Evolutionary conservation across 2,329 filamentous ascomycete species (phyloP), one percentile per base, ranked within the genome.

Genomic region (Phyllosticta ampelicida): DNA sequence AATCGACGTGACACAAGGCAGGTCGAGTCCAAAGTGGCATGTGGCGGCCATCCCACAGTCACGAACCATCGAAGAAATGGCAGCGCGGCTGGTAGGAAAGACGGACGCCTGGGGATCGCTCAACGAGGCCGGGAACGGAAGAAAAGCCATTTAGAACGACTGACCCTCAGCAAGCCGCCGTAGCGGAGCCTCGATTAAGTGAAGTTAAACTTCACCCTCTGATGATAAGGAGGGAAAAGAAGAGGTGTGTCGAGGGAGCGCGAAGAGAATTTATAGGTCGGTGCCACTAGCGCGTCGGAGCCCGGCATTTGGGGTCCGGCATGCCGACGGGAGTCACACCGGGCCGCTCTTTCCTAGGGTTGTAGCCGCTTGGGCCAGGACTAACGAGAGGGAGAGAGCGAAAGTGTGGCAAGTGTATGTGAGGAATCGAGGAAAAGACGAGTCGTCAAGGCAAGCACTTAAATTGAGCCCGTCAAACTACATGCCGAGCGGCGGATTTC

Each of bases 121-220:
- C 69, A 71, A 71, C 70, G 70, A 68, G 70, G 71, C 71, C 71
- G 71, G 71, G 71, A 73, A 73, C 71, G 71, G 71, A 73, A 68
- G 70, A 70, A 69, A 71, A 70, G 68, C 62, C 70, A 72, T 64
- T 55, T 55, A 64, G 64, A 60, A 53, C 55, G 67, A 65, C 70
- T 71, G 70, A 70, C 70, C 70, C 71, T 73, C 71, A 73, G 71
- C 71, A 72, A 70, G 71, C 66, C 70, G 68, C 70, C 63, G 56
- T 55, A 63, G 71, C 69, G 70, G 66, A 73, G 71, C 71, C 70
- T 71, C 70, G 70, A 66, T 71, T 36, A 63, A 64, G 62, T 63
- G 66, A 70, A 61, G 66, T 67, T 66, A 63, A 65, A 8, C 36
- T 65, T 67, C 64, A 62, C 67, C 61, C 60, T 67, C 70, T 72